A percentile compares a stretch with the other conserved stretches of the same genome.
Conservation (phyloP, 495 filamentous ascomycete species). For the Staphylotrichum longicolle region DNA sequence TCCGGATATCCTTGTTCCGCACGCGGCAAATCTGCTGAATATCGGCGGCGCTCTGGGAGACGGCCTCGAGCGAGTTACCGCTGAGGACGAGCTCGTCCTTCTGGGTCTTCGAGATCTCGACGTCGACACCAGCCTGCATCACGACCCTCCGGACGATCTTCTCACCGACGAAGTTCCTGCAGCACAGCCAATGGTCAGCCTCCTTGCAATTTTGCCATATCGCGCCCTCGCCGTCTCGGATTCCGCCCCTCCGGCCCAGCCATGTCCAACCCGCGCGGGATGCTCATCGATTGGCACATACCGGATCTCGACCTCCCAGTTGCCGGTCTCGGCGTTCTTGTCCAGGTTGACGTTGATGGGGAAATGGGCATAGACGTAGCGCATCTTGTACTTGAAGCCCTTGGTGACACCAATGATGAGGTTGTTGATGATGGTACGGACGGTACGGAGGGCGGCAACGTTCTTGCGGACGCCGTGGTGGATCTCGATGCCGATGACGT, state of each 20-base stretch:
- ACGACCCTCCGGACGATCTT: conserved; percentile 93
- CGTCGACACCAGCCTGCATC: conserved; percentile 85
- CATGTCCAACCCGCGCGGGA: too few relatives aligned
- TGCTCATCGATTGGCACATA: conserved; percentile 48
- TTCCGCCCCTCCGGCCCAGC: too few relatives aligned
- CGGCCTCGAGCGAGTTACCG: conserved; percentile 93
- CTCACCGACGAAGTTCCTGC: conserved; percentile 98
- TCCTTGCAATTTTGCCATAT: conserved; percentile 4
- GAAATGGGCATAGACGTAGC: conserved; percentile 99
- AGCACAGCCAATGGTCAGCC: conserved; percentile 32
- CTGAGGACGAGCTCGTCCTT: conserved; percentile 94
- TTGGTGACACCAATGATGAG: conserved; percentile 95
- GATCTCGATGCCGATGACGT: conserved; percentile 89
- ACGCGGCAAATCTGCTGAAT: conserved; percentile 99
- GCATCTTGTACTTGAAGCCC: conserved; percentile 99
- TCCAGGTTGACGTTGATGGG: conserved; percentile 99
- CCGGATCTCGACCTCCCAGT: conserved; percentile 94
- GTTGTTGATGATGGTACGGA: conserved; percentile 97
- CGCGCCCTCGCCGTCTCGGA: too few relatives aligned
- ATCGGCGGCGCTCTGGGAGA: conserved; percentile 96
- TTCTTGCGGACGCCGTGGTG: conserved; percentile 98
- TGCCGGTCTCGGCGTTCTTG: conserved; percentile 87
- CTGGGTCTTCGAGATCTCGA: conserved; percentile 80
- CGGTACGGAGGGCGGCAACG: conserved; percentile 94
- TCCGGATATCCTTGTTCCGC: conserved; percentile 99